Evolutionary conservation across 2,329 filamentous ascomycete genomes (phyloP), one percentile per base, ranked within the genome.

Genomic region (Talaromyces piceae): DNA sequence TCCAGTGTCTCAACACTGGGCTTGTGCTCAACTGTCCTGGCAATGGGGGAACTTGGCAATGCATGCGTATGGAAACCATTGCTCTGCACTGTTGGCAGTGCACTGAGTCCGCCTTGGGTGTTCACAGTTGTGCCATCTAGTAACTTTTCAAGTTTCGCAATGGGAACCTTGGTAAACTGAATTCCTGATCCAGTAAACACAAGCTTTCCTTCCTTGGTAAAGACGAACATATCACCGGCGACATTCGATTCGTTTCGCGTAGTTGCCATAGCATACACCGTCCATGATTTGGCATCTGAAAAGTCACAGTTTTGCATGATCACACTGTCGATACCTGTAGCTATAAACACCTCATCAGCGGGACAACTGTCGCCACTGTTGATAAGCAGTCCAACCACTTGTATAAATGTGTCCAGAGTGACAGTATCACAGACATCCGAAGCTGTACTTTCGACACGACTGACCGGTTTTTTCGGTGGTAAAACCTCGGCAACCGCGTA

Each of bases 241-340:
- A 49, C 50, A 39, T 52, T 37, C 6, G 27, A 27, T 39, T 49
- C 46, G 22, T 25, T 49, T 18, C 45, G 27, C 9, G 45, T 31
- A 13, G 41, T 52, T 1, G 45, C 39, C 50, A 45, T 41, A 18
- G 50, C 50, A 33, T 52, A 52, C 1, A 49, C 45, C 7, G 46
- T 52, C 50, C 50, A 52, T n/a, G 41, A 26, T 18, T 43, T 31
- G 4, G 43, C 20, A 26, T 43, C 33, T 4, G 44, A 25, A 9
- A 51, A 51, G 20, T 51, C 49, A 20, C 49, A 51, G 18, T 51
- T 44, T 41, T 51, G 49, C 44, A 51, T 51, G 9, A 51, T 47
- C 11, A 51, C 41, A 16, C 44, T 51, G 22, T 51, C 49, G 37
- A 51, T 51, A 25, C 28, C 39, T 3, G 49, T 44, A 2, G 44